phyloP scores from a whole-genome alignment of 2,329 filamentous ascomycete genomes.

The Byssochlamys sp. region DNA sequence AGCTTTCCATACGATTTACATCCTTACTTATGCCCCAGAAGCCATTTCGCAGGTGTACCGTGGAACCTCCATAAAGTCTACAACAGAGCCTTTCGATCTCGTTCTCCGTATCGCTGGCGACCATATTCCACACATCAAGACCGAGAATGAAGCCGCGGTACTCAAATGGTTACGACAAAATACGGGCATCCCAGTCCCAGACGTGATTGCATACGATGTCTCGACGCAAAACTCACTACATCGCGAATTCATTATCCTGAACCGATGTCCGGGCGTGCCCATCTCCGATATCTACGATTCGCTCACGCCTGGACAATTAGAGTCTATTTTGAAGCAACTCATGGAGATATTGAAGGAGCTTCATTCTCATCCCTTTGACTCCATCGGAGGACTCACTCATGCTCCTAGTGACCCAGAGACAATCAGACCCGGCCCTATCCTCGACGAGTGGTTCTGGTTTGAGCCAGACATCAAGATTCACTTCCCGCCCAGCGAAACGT shows the following conservation, averaged over 20 bases:
- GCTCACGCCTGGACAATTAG: conserved; percentile 10
- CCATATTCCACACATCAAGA: conserved; percentile 29
- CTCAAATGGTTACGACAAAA: conserved; percentile 26
- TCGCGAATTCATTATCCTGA: conserved; percentile 27
- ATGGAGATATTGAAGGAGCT: conserved; percentile 22
- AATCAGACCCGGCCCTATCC: conserved; percentile 14
- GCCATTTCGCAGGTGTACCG: neutral
- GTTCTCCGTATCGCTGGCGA: conserved; percentile 28
- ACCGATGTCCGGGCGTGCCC: conserved; percentile 16
- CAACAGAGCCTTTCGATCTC: conserved; percentile 1
- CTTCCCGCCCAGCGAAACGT: conserved; percentile 14
- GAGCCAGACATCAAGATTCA: conserved; percentile 18
- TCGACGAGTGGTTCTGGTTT: conserved; percentile 33
- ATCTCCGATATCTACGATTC: conserved; percentile 19
- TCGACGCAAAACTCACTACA: conserved; percentile 18
- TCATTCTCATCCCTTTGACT: conserved; percentile 15
- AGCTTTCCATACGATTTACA: conserved; percentile 7
- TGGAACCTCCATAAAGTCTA: neutral
- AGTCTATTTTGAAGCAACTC: conserved; percentile 20
- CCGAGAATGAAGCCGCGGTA: conserved; percentile 27
- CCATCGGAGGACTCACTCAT: conserved; percentile 19
- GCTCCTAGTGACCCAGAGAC: neutral
- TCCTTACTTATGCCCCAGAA: conserved; percentile 1
- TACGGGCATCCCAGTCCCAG: conserved; percentile 27
- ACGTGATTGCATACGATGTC: conserved; percentile 19